phyloP scores from a whole-genome alignment of 495 filamentous ascomycete species.

The Podospora anserina region DNA sequence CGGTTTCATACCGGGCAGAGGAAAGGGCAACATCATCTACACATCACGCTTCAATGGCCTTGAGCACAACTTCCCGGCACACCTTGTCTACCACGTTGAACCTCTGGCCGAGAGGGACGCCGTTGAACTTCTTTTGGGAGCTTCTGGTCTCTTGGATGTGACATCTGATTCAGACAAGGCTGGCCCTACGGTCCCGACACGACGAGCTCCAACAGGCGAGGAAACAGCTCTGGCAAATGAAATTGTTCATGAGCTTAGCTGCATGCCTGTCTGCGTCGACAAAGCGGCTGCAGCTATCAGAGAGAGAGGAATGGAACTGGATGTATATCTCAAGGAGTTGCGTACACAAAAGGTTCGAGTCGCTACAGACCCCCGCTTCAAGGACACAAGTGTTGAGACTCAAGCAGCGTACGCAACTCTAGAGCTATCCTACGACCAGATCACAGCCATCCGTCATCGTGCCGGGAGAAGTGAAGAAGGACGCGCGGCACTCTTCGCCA shows the following conservation, averaged over 20 bases:
- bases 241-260: conserved; percentile 12
- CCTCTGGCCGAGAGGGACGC: conserved; percentile 18
- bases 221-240: too few relatives aligned
- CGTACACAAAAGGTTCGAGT: conserved; percentile 5
- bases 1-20: conserved; percentile 7
- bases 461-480: not conserved
- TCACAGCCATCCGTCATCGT: conserved; percentile 3
- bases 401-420: conserved; percentile 21
- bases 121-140: conserved; percentile 19
- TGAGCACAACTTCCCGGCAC: not conserved
- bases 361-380: conserved; percentile 9
- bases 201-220: too few relatives aligned
- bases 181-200: not conserved
- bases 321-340: conserved; percentile 14
- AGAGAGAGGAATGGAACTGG: too few relatives aligned
- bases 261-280: too few relatives aligned
- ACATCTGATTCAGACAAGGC: not conserved
- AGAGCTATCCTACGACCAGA: conserved; percentile 17
- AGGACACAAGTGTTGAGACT: conserved; percentile 3
- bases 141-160: not conserved
- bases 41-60: conserved; percentile 12
- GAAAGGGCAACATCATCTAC: conserved; percentile 28
- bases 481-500: conserved; percentile 7
- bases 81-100: conserved; percentile 8
- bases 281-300: too few relatives aligned